Base-by-base conservation (phyloP, 2,329 filamentous ascomycete genomes). In the Epicoccum nigrum region DNA sequence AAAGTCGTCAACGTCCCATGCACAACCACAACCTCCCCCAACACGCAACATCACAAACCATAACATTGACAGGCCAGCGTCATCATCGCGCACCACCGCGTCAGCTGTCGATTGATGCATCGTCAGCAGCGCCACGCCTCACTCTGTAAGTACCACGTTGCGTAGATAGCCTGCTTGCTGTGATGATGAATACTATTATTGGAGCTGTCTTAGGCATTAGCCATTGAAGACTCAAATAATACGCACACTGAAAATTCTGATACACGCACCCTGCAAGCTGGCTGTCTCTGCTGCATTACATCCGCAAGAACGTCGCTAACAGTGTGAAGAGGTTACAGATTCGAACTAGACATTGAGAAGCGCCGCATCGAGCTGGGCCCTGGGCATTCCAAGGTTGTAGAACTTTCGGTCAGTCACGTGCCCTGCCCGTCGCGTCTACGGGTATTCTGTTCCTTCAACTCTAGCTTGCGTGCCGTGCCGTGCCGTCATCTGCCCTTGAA, bases 191-290 rank as follows among this genome's bases (percentile, higher is more conserved):
- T 67, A 64, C 65, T 70, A 69, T 69, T 88, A 89, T 89, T 90
- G 87, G 87, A 90, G 87, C 87, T 89, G 86, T 90, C 87, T 85
- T 83, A 83, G 63, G 60, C 61, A 52, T 39, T 78, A 72, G 72
- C 70, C 72, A 65, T 62, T 71, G 66, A 73, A 67, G 86, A 89
- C 78, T 62, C 50, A 81, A 77, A 60, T 60, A 62, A 67, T 70
- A 64, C 70, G 69, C 62, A 67, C 70, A 71, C 69, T 71, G 65
- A 82, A 75, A 69, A 72, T 71, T 68, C 64, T 73, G 69, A 70
- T 63, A 56, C 55, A 56, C 62, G 52, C 55, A 51, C 51, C 31
- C 72, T 58, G 69, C 41, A 42, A 32, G 41, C 35, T 45, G 31
- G 41, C 35, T 45, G 19, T 45, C 20, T n/a, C 25, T 44, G 39